Base-by-base conservation (phyloP, 2,329 filamentous ascomycete genomes). In the Diaporthe nobilis region DNA sequence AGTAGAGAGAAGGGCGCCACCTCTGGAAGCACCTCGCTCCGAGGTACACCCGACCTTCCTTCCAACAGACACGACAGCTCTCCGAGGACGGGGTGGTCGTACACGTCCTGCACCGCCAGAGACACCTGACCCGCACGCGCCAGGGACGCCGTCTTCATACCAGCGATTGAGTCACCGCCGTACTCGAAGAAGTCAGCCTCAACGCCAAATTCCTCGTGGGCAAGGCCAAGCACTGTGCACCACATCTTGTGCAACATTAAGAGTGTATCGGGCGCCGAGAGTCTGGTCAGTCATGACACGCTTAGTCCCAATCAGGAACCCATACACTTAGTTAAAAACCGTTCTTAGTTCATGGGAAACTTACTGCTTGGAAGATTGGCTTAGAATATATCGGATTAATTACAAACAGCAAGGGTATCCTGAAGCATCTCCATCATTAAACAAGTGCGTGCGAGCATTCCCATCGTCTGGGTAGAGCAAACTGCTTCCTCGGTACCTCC, bases 121-220 rank as follows among this genome's bases (percentile, higher is more conserved):
- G 39, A 65, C 13, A 65, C 60, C 6, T 65, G 39, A 22, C 60
- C 60, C 3, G 60, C 60, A 22, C 60, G 60, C 15, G 60, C 60
- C 7, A 65, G 60, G 3, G 60, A 65, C 3, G 60, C 60, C 60
- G 34, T 65, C 39, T 83, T 86, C 88, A 90, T 90, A 2, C 87
- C 88, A 1, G 86, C 82, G 37, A 92, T 89, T 0, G 90, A 92
- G 81, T 92, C 90, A 31, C 90, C 90, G 1, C 90, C 90, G 0
- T 91, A 85, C 7, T 87, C 85, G 85, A 92, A 92, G 82, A 92
- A 92, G 82, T 88, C 90, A 79, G 91, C 88, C 20, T 90, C 87
- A 1, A 88, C 82, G 1, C 87, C 85, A 22, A 92, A 47, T 10
- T 57, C 44, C 22, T 61, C 70, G 3, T 42, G 39, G 6, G 42